phyloP scores from a whole-genome alignment of 495 filamentous ascomycete genomes.

The Chaetomium cochliodes region DNA sequence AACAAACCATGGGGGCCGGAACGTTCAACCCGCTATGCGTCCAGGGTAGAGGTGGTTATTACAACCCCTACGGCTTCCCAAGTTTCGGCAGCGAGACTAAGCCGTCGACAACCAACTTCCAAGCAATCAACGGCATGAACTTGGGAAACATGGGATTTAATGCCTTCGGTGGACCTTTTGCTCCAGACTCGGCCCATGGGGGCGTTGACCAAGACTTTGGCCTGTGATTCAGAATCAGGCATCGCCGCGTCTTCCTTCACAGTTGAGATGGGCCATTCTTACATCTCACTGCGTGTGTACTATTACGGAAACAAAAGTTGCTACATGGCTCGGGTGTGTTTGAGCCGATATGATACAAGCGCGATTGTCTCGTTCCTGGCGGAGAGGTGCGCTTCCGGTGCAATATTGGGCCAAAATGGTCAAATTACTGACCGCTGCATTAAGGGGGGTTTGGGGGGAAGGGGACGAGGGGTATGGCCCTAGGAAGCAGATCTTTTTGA shows the following conservation, averaged over 20 bases:
- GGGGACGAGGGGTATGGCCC: constrained; percentile 5
- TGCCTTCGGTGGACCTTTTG: constrained; percentile 20
- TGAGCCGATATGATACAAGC: background rate
- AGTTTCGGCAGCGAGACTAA: constrained; percentile 37
- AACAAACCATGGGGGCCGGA: constrained; percentile 34
- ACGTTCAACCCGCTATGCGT: constrained; percentile 48
- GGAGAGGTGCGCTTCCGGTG: background rate
- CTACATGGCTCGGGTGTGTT: background rate
- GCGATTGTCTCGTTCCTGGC: background rate
- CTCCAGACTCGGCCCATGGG: constrained; percentile 24
- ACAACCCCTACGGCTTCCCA: constrained; percentile 35
- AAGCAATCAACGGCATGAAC: constrained; percentile 27
- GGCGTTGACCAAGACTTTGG: constrained; percentile 25
- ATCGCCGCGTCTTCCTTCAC: background rate
- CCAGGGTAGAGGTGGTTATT: constrained; percentile 35
- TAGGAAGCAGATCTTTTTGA: constrained; percentile 24
- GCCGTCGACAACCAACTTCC: constrained; percentile 27
- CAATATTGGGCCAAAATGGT: background rate
- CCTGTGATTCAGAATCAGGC: constrained; percentile 17
- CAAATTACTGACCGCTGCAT: background rate
- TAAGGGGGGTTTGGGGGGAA: background rate
- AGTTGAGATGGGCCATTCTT: background rate
- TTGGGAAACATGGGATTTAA: constrained; percentile 27
- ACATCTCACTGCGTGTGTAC: constrained; percentile 5
- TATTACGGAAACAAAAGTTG: constrained; percentile 7